A percentile compares a stretch with the other conserved stretches of the same genome.
These are phyloP conservation scores for Dothistroma septosporum DNA, from an alignment of 2,329 filamentous ascomycete genomes.

Conservation along the genomic window DNA sequence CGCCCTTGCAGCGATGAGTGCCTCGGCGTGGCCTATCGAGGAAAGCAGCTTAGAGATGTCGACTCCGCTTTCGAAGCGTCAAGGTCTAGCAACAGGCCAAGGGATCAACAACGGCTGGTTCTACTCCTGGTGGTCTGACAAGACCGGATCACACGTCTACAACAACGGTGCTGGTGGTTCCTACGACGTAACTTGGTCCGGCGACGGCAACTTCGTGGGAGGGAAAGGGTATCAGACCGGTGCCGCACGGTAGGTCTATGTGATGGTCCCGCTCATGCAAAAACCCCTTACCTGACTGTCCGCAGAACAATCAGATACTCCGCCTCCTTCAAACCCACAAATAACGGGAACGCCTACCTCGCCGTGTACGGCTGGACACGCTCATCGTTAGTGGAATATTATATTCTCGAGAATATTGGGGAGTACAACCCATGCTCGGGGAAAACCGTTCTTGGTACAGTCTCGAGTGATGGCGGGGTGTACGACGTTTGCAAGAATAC, in stretches of 20 bases:
- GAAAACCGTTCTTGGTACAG: slow-evolving; percentile 47
- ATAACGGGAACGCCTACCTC: slow-evolving; percentile 47
- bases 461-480: slow-evolving; percentile 50
- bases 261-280: not conserved
- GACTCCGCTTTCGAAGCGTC: not conserved
- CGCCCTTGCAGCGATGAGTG: not conserved
- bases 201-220: slow-evolving; percentile 52
- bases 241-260: slow-evolving; percentile 5
- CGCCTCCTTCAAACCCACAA: slow-evolving; percentile 14
- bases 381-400: slow-evolving; percentile 54
- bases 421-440: slow-evolving; percentile 45
- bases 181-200: slow-evolving; percentile 47
- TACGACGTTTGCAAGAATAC: slow-evolving; percentile 52
- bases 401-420: slow-evolving; percentile 54
- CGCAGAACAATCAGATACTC: slow-evolving; percentile 24
- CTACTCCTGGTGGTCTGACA: not conserved
- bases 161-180: slow-evolving; percentile 36
- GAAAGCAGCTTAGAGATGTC: not conserved
- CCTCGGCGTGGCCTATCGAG: not conserved
- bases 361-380: slow-evolving; percentile 56
- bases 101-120: not conserved
- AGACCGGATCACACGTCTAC: not conserved
- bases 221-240: slow-evolving; percentile 51
- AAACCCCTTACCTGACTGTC: not conserved
- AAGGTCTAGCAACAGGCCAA: not conserved